Conservation (phyloP, 176 grass and related monocot genomes). For the Oryza longistaminata region DNA sequence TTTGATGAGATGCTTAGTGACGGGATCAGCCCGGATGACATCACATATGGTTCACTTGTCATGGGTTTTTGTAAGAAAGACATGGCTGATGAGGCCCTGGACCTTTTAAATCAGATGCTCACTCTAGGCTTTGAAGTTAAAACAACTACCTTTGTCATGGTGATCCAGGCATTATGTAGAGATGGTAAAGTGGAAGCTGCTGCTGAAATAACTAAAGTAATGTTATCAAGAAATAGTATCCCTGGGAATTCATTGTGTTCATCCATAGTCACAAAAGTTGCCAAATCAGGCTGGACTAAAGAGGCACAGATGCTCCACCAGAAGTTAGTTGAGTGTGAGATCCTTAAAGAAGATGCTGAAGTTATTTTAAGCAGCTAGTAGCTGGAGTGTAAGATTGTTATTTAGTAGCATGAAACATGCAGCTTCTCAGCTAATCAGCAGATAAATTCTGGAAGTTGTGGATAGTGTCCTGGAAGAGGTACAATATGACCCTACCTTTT, state of each 20-base stretch:
- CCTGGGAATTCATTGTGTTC: constrained; percentile 43
- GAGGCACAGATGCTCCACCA: constrained; percentile 49
- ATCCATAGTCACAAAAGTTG: constrained; percentile 55
- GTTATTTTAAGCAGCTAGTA: constrained; percentile 32
- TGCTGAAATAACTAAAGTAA: constrained; percentile 48
- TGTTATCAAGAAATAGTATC: constrained; percentile 52
- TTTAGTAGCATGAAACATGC: not conserved
- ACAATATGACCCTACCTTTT: not conserved
- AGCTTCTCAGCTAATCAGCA: constrained; percentile 15
- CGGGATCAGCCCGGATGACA: constrained; percentile 60
- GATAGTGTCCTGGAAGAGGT: constrained; percentile 4
- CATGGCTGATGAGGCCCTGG: constrained; percentile 52
- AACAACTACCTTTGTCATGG: constrained; percentile 62
- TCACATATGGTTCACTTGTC: constrained; percentile 71
- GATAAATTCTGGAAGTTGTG: constrained; percentile 28
- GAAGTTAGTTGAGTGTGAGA: constrained; percentile 48
- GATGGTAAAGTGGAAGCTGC: constrained; percentile 54
- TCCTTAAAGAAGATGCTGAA: constrained; percentile 46
- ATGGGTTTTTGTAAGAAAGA: constrained; percentile 72
- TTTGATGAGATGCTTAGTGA: constrained; percentile 67
- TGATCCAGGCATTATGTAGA: constrained; percentile 66
- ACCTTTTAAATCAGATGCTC: constrained; percentile 57
- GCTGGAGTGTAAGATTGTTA: not conserved
- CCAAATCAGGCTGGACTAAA: constrained; percentile 53
- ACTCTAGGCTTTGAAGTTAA: constrained; percentile 60